Evolutionary conservation across 371 early-diverging fungal species (phyloP).

Genomic region (Zopfochytrium polystomum): DNA sequence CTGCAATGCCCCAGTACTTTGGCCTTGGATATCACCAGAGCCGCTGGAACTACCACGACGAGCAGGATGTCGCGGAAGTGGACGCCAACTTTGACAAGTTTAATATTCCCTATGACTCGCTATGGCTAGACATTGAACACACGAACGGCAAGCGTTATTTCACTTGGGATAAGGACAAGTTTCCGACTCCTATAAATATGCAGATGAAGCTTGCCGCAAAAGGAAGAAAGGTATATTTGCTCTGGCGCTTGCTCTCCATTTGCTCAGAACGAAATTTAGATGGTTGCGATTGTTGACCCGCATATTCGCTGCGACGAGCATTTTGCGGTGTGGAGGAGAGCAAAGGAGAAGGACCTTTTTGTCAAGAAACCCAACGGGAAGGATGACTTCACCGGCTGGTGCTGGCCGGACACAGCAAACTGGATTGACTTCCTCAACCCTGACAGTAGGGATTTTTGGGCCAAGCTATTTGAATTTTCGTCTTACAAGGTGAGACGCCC

Average conservation of each 20-base stretch:
- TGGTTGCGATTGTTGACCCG: slow-evolving; percentile 95
- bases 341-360: slow-evolving; percentile 66
- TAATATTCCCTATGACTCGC: slow-evolving; percentile 88
- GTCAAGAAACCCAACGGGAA: slow-evolving; percentile 72
- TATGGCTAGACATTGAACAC: slow-evolving; percentile 95
- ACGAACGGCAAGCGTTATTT: slow-evolving; percentile 88
- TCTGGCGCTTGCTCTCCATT: slow-evolving; percentile 1
- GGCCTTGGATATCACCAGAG: slow-evolving; percentile 91
- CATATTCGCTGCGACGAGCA: slow-evolving; percentile 84
- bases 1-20: slow-evolving; percentile 85
- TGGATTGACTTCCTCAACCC: slow-evolving; percentile 87
- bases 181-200: slow-evolving; percentile 84
- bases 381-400: slow-evolving; percentile 82
- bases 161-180: slow-evolving; percentile 84
- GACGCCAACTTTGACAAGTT: slow-evolving; percentile 76
- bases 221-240: slow-evolving; percentile 66
- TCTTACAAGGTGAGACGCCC: slow-evolving; percentile 52
- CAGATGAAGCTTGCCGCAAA: slow-evolving; percentile 65
- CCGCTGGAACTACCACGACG: slow-evolving; percentile 89
- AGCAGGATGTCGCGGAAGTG: slow-evolving; percentile 76
- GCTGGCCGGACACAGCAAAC: slow-evolving; percentile 86
- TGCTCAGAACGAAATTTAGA: slow-evolving; percentile 33
- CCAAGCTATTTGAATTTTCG: slow-evolving; percentile 62
- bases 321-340: slow-evolving; percentile 78
- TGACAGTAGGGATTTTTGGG: slow-evolving; percentile 79